Conservation (phyloP, 2,329 filamentous ascomycete species). For the Microcyclospora tardicrescens region DNA sequence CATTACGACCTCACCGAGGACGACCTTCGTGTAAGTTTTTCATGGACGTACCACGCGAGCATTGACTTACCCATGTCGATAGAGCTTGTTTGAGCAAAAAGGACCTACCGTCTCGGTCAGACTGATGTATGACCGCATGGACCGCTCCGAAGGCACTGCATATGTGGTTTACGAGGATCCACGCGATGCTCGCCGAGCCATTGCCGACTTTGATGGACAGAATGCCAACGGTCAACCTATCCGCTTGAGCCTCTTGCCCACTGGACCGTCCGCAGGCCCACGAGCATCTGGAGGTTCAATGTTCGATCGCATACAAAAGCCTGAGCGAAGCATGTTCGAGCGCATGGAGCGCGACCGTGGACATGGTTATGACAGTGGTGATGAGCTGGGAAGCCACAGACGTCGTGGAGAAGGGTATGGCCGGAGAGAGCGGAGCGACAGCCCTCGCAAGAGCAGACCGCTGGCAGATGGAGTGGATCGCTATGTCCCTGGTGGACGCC, state of each 20-base stretch:
- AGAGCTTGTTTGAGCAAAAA: constrained; percentile 73
- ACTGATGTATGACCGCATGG: constrained; percentile 73
- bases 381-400: constrained; percentile 17
- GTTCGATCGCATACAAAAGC: constrained; percentile 38
- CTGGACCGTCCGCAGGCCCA: constrained; percentile 28
- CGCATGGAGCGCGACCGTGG: constrained; percentile 34
- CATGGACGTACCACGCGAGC: neutral
- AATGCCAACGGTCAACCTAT: constrained; percentile 81
- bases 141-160: constrained; percentile 73
- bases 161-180: constrained; percentile 66
- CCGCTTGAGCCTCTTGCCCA: constrained; percentile 55
- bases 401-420: constrained; percentile 4
- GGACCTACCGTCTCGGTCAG: constrained; percentile 57
- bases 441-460: constrained; percentile 38
- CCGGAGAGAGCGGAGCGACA: constrained; percentile 26
- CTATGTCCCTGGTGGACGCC: constrained; percentile 54
- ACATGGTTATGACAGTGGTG: constrained; percentile 17
- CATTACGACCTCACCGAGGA: constrained; percentile 84
- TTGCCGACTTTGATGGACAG: constrained; percentile 73
- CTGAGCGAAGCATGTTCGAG: constrained; percentile 52
- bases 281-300: constrained; percentile 25
- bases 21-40: constrained; percentile 55
- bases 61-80: constrained; percentile 2
- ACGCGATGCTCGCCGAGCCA: constrained; percentile 59
- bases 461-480: constrained; percentile 60